Base-by-base conservation (phyloP, 441 rosid genomes). In the Pelargonium citronellum region DNA sequence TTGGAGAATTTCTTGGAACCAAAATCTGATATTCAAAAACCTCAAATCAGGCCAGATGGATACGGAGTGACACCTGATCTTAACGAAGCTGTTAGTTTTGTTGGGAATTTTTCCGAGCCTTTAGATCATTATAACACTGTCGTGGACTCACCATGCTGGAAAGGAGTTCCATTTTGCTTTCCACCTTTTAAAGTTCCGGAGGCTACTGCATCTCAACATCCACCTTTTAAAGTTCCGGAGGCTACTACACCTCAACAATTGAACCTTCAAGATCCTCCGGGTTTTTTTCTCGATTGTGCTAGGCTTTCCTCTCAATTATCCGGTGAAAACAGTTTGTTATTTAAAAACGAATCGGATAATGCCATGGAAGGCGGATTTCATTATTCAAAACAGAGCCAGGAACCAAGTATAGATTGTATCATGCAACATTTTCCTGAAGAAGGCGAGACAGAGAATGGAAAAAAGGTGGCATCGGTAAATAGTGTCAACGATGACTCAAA, bases 131-230 rank as follows among this genome's bases (percentile, higher is more conserved):
- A 44, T 73, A 67, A 72, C 73, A 86, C 55, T 66, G 73, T 79
- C 51, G 82, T 75, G 80, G 95, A 80, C 79, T 84, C 89, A 39
- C 87, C 86, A 17, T 86, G 85, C 83, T 86, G 83, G 82, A 85
- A 68, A 80, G 87, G 85, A 73, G 89, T 85, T 69, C 75, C 77
- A 9, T 72, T 77, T 65, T 79, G 69, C 65, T 70, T 69, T 72
- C 72, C 80, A 39, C 65, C 79, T 67, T 78, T 68, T 66, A 77
- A 78, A 77, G 66, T 69, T 76, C 74, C 77, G 49, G 78, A 76
- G 65, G 66, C 67, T 63, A 67, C 75, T 16, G 5, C 72, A 67
- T 65, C 80, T 55, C 77, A 76, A 20, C 66, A 70, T 72, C 72
- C 80, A 39, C 65, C 79, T 67, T 78, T 68, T 66, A 77, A 78